Conservation (phyloP, 352 stramenopile species). For the Pythium vanterpoolii region DNA sequence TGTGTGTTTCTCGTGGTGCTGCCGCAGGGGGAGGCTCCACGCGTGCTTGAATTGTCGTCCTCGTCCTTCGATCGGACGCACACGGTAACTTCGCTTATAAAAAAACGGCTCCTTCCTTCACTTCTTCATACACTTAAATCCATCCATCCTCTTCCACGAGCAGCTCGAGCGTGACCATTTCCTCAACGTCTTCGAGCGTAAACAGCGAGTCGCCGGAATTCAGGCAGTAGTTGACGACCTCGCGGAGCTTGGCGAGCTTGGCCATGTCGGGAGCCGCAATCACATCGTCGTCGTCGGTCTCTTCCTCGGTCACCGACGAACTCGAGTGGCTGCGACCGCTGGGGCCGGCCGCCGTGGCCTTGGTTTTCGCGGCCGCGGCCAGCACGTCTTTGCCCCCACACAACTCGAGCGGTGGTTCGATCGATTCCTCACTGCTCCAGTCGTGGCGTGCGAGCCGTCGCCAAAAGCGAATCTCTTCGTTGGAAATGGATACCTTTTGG, state of each 20-base stretch:
- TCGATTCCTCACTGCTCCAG: slow-evolving; percentile 58
- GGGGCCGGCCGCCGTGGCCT: not conserved
- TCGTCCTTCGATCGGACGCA: slow-evolving; percentile 19
- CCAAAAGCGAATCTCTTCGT: slow-evolving; percentile 82
- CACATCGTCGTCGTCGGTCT: slow-evolving; percentile 33
- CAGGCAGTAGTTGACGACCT: slow-evolving; percentile 38
- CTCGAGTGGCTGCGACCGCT: slow-evolving; percentile 40
- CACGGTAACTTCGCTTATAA: slow-evolving; percentile 14
- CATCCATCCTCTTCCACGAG: slow-evolving; percentile 80
- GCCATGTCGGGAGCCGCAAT: slow-evolving; percentile 17
- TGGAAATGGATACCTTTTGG: slow-evolving; percentile 72
- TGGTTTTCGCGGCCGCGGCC: slow-evolving; percentile 11
- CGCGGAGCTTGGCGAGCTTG: slow-evolving; percentile 26
- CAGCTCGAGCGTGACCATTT: slow-evolving; percentile 73
- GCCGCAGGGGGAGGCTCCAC: too few relatives aligned
- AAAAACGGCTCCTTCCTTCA: not conserved
- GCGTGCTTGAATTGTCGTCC: too few relatives aligned
- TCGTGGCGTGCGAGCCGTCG: slow-evolving; percentile 64
- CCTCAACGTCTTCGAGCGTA: slow-evolving; percentile 44
- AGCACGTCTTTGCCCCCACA: slow-evolving; percentile 15
- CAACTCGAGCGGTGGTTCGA: slow-evolving; percentile 6
- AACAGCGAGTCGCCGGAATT: slow-evolving; percentile 46
- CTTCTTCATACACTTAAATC: slow-evolving; percentile 44
- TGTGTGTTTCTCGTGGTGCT: not conserved
- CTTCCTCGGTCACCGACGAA: slow-evolving; percentile 45